Evolutionary conservation across 805 yeast species (phyloP).

Genomic region (Saccharomycopsis fermentans): DNA sequence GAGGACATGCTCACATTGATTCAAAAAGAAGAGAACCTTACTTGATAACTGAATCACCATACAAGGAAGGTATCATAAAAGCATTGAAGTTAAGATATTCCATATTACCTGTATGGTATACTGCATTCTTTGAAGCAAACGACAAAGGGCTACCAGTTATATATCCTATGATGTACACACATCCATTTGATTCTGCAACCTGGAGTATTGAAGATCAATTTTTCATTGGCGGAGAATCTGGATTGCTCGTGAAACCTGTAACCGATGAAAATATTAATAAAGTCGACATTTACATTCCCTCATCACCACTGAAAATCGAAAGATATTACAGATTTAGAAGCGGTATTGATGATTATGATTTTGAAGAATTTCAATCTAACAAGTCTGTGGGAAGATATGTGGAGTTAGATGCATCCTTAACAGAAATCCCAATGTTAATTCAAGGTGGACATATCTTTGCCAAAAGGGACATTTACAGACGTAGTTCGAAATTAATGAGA

Average conservation of each 20-base stretch:
- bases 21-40: slow-evolving; percentile 90
- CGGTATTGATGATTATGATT: slow-evolving; percentile 18
- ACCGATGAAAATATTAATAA: slow-evolving; percentile 39
- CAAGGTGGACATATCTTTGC: slow-evolving; percentile 73
- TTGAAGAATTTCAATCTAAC: slow-evolving; percentile 30
- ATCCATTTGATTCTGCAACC: slow-evolving; percentile 35
- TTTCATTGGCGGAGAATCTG: slow-evolving; percentile 53
- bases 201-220: slow-evolving; percentile 75
- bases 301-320: slow-evolving; percentile 25
- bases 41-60: slow-evolving; percentile 61
- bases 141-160: slow-evolving; percentile 58
- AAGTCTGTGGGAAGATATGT: slow-evolving; percentile 19
- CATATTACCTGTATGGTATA: slow-evolving; percentile 71
- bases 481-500: slow-evolving; percentile 67
- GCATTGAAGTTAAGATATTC: slow-evolving; percentile 66
- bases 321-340: slow-evolving; percentile 45
- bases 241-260: slow-evolving; percentile 73
- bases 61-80: slow-evolving; percentile 52
- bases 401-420: slow-evolving; percentile 35
- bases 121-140: slow-evolving; percentile 60
- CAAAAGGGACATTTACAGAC: slow-evolving; percentile 62
- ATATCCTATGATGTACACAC: slow-evolving; percentile 53
- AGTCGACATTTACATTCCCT: slow-evolving; percentile 29
- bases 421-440: slow-evolving; percentile 58
- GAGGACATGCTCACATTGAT: slow-evolving; percentile 96